These are phyloP conservation scores for Tetradesmus obliquus DNA, from an alignment of 139 green algal genomes.

Conservation along the genomic window DNA sequence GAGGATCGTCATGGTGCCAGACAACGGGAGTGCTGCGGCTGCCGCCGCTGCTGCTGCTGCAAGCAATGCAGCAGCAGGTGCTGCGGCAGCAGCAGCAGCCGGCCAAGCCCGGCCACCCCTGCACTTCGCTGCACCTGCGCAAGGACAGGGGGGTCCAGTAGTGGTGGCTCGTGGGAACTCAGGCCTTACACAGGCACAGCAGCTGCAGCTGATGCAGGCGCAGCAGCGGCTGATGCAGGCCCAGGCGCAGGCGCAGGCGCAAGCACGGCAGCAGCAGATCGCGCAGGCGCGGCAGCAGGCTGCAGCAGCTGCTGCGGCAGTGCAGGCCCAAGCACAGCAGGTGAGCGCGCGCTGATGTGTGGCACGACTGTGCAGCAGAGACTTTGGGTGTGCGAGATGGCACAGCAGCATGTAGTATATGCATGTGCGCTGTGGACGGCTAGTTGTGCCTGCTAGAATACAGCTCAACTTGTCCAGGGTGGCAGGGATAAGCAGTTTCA, in stretches of 20 bases:
- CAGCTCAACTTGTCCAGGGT: too few species aligned
- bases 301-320: background rate
- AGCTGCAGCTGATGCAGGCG: slow-evolving; percentile 2
- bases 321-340: background rate
- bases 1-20: background rate
- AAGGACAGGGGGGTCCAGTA: background rate
- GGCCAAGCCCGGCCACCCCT: background rate
- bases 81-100: background rate
- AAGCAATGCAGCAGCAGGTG: background rate
- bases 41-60: background rate
- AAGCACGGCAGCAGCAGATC: background rate
- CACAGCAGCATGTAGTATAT: too few species aligned
- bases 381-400: too few species aligned
- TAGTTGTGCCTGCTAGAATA: too few species aligned
- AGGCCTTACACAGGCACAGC: background rate
- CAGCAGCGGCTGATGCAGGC: background rate
- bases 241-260: background rate
- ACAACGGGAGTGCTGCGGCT: background rate
- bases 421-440: too few species aligned
- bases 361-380: too few species aligned
- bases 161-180: background rate
- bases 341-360: background rate
- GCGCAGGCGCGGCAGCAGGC: background rate
- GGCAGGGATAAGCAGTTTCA: background rate
- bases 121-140: background rate